A percentile compares a stretch with the other conserved stretches of the same genome.
Conservation (phyloP, 768 basidiomycete species). For the Lanmaoa pseudosensibilis region DNA sequence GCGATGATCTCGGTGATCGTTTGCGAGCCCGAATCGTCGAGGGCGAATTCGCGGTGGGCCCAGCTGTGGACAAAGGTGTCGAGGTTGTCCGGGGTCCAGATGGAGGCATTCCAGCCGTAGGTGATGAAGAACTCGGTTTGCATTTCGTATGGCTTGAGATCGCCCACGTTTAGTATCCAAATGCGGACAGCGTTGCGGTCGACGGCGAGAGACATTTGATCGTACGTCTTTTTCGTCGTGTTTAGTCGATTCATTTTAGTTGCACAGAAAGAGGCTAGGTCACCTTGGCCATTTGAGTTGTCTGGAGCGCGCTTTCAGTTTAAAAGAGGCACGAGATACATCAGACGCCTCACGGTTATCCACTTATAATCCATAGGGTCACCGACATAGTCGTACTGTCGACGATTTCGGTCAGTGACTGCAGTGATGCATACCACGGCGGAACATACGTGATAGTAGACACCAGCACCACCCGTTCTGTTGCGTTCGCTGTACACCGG, state of each 20-base stretch:
- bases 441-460: constrained; percentile 1
- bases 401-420: neutral
- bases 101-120: constrained; percentile 31
- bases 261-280: neutral
- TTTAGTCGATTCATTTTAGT: too few species aligned
- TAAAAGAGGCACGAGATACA: neutral
- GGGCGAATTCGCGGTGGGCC: too few species aligned
- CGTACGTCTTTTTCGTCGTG: neutral
- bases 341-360: neutral
- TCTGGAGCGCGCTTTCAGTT: neutral
- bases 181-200: too few species aligned
- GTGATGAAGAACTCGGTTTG: constrained; percentile 44
- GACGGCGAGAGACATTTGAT: neutral
- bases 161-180: neutral
- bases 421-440: neutral
- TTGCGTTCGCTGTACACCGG: neutral
- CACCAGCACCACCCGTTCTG: constrained; percentile 2
- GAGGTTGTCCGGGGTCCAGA: constrained; percentile 51
- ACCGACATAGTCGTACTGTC: neutral
- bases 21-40: too few species aligned
- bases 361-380: neutral
- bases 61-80: constrained; percentile 51
- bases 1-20: too few species aligned
- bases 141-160: neutral
- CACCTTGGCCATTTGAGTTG: neutral